Evolutionary conservation across 2,329 filamentous ascomycete species (phyloP).

Genomic region (Ceratocystis diversiconidia): DNA sequence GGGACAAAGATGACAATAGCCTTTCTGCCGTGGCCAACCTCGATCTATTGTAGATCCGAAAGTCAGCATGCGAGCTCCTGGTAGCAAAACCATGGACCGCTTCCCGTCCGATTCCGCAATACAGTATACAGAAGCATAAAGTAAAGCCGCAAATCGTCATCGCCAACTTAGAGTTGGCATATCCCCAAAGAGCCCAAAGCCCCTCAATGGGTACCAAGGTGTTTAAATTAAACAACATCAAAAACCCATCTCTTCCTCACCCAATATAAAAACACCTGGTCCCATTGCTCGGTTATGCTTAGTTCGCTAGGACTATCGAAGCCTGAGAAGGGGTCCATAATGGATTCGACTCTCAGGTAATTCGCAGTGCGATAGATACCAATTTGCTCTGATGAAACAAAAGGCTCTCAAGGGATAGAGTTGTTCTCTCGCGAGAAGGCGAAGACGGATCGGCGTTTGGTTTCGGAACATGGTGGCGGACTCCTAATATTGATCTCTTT

Average conservation of each 20-base stretch:
- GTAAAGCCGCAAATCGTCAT: conserved; percentile 21
- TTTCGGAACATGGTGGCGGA: conserved; percentile 16
- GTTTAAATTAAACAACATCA: neutral
- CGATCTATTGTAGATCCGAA: conserved; percentile 66
- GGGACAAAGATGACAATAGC: conserved; percentile 99
- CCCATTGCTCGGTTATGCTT: conserved; percentile 8
- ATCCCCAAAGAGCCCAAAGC: conserved; percentile 13
- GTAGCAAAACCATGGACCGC: conserved; percentile 53
- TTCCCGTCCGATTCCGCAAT: conserved; percentile 56
- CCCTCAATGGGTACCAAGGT: neutral
- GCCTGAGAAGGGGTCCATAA: neutral
- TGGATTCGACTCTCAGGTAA: neutral
- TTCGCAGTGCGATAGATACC: neutral
- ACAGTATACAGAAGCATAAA: conserved; percentile 20
- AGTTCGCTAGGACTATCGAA: conserved; percentile 10
- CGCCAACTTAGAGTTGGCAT: conserved; percentile 18
- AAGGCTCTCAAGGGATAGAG: conserved; percentile 11
- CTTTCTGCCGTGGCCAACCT: conserved; percentile 99
- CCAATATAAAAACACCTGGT: neutral
- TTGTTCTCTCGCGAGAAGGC: conserved; percentile 14
- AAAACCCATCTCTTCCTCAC: conserved; percentile 13
- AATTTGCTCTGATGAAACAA: neutral
- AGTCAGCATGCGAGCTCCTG: conserved; percentile 68
- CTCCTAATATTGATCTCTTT: neutral
- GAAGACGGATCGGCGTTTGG: conserved; percentile 17